These are phyloP conservation scores for Starmerella stigmatis DNA, from an alignment of 805 yeast genomes.

Conservation along the genomic window DNA sequence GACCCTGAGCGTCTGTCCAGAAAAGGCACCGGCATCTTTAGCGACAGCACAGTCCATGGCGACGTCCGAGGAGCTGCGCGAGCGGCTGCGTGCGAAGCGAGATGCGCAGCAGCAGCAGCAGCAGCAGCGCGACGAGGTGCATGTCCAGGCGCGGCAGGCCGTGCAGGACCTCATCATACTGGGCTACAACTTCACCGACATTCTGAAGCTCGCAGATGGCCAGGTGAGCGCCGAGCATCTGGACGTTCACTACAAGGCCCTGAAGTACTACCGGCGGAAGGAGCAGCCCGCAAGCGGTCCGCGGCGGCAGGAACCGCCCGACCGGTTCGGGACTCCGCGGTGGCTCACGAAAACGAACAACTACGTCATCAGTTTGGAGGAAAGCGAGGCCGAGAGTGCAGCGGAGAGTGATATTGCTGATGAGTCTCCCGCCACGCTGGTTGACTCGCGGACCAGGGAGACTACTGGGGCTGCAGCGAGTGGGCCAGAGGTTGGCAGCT, in stretches of 20 bases:
- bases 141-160: constrained; percentile 20
- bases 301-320: not conserved
- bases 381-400: constrained; percentile 4
- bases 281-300: not conserved
- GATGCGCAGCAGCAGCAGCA: constrained; percentile 14
- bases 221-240: constrained; percentile 14
- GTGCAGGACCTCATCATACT: constrained; percentile 21
- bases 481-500: no score
- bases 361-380: constrained; percentile 8
- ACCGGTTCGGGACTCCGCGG: no score
- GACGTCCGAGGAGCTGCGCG: constrained; percentile 20
- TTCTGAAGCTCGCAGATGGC: constrained; percentile 11
- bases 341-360: no score
- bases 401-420: not conserved
- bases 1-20: not conserved
- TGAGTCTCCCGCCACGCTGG: no score
- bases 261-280: not conserved
- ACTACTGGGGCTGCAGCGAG: no score
- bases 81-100: constrained; percentile 20
- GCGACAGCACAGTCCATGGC: constrained; percentile 5
- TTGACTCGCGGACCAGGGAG: no score
- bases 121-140: not conserved
- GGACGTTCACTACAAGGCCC: constrained; percentile 6
- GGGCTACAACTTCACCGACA: constrained; percentile 26
- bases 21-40: no score